phyloP scores from a whole-genome alignment of 2,329 filamentous ascomycete genomes.

The Fusarium solani-melongenae region DNA sequence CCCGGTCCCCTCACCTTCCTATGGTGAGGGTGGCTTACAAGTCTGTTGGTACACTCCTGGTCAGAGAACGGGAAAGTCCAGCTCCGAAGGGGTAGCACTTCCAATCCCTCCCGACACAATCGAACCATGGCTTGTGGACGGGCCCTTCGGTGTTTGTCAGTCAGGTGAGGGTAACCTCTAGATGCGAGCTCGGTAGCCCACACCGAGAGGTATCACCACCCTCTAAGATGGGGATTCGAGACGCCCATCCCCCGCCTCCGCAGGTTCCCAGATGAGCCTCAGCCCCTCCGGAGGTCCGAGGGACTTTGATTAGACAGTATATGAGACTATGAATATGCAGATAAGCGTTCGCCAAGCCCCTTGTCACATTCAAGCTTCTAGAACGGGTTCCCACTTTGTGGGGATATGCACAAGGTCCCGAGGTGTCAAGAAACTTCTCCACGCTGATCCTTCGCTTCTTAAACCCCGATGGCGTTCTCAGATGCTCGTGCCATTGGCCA shows the following conservation, averaged over 20 bases:
- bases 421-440: slow-evolving; percentile 7
- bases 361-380: slow-evolving; percentile 19
- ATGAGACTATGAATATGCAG: background rate
- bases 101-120: slow-evolving; percentile 26
- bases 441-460: slow-evolving; percentile 4
- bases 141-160: background rate
- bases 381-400: slow-evolving; percentile 17
- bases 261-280: background rate
- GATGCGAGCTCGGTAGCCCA: slow-evolving; percentile 31
- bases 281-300: background rate
- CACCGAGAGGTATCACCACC: slow-evolving; percentile 11
- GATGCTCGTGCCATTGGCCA: background rate
- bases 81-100: slow-evolving; percentile 1
- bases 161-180: slow-evolving; percentile 19
- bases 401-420: slow-evolving; percentile 12
- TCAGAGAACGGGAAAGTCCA: slow-evolving; percentile 1
- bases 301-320: background rate
- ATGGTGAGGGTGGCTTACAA: slow-evolving; percentile 5
- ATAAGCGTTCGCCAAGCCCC: slow-evolving; percentile 11
- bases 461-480: slow-evolving; percentile 14
- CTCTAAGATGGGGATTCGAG: background rate
- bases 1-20: background rate
- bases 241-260: background rate
- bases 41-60: slow-evolving; percentile 17
- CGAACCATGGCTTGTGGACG: slow-evolving; percentile 20